phyloP scores from a whole-genome alignment of 352 stramenopile genomes.

The Pythium brachiatum region DNA sequence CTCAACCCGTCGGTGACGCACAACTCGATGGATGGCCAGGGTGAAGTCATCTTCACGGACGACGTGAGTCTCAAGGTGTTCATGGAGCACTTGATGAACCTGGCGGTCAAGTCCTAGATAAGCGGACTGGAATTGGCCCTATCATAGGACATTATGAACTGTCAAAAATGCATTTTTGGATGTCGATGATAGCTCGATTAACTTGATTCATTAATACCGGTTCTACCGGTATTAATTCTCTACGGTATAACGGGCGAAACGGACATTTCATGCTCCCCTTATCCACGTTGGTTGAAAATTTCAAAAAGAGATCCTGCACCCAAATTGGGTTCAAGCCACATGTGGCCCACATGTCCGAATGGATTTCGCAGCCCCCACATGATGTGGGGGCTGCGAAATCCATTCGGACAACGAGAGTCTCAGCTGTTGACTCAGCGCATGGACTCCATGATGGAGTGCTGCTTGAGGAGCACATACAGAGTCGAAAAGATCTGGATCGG shows the following conservation, averaged over 20 bases:
- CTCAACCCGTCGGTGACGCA: constrained; percentile 98
- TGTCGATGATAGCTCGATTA: background rate
- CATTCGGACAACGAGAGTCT: background rate
- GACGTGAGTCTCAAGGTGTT: constrained; percentile 99
- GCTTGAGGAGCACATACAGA: background rate
- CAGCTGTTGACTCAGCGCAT: background rate
- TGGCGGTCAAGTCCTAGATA: constrained; percentile 81
- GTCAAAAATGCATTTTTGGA: background rate
- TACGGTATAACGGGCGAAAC: background rate
- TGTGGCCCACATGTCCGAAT: background rate
- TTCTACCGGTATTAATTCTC: no score
- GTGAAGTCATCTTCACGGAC: constrained; percentile 98
- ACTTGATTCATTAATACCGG: no score
- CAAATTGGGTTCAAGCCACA: background rate
- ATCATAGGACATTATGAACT: background rate
- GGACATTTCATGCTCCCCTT: background rate
- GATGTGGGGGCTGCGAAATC: no score
- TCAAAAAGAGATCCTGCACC: background rate
- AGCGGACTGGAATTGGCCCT: background rate
- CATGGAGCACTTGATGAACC: constrained; percentile 98
- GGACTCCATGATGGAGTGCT: no score
- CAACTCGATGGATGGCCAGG: constrained; percentile 93
- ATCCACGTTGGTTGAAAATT: constrained; percentile 5
- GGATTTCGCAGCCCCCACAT: background rate
- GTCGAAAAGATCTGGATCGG: background rate